Conservation (phyloP, 495 filamentous ascomycete species). For the Delitschia confertaspora region DNA sequence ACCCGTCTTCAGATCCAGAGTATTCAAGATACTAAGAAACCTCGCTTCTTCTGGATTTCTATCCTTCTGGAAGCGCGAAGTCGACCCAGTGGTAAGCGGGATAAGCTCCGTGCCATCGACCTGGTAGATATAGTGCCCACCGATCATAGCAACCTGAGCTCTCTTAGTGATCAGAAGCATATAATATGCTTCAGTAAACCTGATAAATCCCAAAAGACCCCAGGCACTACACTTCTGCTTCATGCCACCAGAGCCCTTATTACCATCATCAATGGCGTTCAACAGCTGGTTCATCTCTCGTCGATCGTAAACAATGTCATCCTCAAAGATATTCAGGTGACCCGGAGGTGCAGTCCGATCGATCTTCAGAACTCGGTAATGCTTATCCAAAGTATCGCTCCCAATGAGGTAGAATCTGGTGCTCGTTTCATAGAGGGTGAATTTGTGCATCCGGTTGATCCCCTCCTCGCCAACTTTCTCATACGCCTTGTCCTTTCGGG, state of each 20-base stretch:
- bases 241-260: constrained; percentile 82
- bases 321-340: constrained; percentile 76
- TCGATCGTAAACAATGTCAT: constrained; percentile 88
- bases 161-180: constrained; percentile 96
- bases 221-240: constrained; percentile 83
- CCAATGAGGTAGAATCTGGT: constrained; percentile 91
- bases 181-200: constrained; percentile 93
- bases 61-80: constrained; percentile 62
- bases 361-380: constrained; percentile 87
- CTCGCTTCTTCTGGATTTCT: constrained; percentile 81
- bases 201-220: constrained; percentile 90
- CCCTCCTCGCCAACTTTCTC: constrained; percentile 58
- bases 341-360: constrained; percentile 78
- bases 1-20: constrained; percentile 76
- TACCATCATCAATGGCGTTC: constrained; percentile 92
- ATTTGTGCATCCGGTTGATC: constrained; percentile 85
- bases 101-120: constrained; percentile 92
- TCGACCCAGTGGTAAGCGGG: constrained; percentile 59
- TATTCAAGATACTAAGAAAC: constrained; percentile 80
- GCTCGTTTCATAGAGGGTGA: constrained; percentile 88
- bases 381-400: constrained; percentile 75
- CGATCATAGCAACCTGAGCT: constrained; percentile 89
- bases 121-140: constrained; percentile 92
- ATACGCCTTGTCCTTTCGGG: constrained; percentile 45
- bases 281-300: constrained; percentile 87